Conservation (phyloP, 2,329 filamentous ascomycete species). For the Rachicladosporium sp. region DNA sequence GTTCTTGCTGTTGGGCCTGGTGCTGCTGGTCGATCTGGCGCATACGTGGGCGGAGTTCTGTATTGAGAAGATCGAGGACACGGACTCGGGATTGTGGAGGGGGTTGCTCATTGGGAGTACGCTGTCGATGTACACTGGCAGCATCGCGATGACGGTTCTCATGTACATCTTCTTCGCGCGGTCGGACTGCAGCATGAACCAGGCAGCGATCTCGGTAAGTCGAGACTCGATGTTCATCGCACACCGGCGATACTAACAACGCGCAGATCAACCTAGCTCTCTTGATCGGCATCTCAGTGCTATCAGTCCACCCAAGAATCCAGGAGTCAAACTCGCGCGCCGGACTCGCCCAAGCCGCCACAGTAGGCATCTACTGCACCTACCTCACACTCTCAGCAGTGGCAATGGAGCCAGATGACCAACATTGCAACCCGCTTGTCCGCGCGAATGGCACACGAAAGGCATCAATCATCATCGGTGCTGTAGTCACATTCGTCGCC, state of each 20-base stretch:
- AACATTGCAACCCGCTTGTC: slow-evolving; percentile 84
- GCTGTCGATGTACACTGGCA: slow-evolving; percentile 81
- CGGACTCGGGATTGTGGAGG: slow-evolving; percentile 75
- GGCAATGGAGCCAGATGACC: slow-evolving; percentile 94
- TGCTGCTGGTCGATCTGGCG: slow-evolving; percentile 85
- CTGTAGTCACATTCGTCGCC: slow-evolving; percentile 90
- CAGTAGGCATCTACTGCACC: slow-evolving; percentile 96
- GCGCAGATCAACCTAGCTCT: slow-evolving; percentile 66
- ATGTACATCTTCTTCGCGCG: slow-evolving; percentile 95
- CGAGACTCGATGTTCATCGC: not conserved
- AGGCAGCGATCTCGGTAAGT: slow-evolving; percentile 71
- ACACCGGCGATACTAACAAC: slow-evolving; percentile 3
- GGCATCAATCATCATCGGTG: slow-evolving; percentile 82
- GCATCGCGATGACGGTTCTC: slow-evolving; percentile 84
- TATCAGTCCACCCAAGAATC: slow-evolving; percentile 80
- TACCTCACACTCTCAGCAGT: slow-evolving; percentile 97
- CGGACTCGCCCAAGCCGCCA: slow-evolving; percentile 90
- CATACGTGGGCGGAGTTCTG: slow-evolving; percentile 98
- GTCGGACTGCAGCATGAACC: slow-evolving; percentile 82
- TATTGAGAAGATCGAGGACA: slow-evolving; percentile 81
- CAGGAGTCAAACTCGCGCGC: slow-evolving; percentile 90
- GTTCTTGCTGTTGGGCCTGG: slow-evolving; percentile 83
- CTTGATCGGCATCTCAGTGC: slow-evolving; percentile 63
- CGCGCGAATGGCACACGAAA: slow-evolving; percentile 76
- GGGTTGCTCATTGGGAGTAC: slow-evolving; percentile 82